Evolutionary conservation across 2,329 filamentous ascomycete genomes (phyloP), one percentile per base, ranked within the genome.

Genomic region (Hymenoscyphus infarciens): DNA sequence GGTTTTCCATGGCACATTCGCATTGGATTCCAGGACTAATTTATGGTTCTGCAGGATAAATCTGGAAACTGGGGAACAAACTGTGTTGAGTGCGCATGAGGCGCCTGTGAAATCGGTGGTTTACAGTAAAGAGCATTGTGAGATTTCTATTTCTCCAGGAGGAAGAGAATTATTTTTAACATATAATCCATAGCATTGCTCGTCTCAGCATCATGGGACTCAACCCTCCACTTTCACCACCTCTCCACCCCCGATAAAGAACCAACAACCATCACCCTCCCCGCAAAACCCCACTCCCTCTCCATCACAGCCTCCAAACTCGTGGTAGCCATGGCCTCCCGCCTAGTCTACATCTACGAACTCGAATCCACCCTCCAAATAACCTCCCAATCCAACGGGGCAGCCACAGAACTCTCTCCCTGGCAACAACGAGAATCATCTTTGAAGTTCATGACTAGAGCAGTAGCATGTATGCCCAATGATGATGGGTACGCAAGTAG

Each of bases 341-440:
- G 95, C 61, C 86, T 93, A n/a, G 87, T 97, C 65, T 88, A 95
- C 79, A 97, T 99, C 75, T 98, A 97, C 82, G 91, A 97, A 73
- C 83, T 99, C 35, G 81, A 86, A 57, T 78, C 87, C 27, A 83
- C 97, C 45, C 73, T 82, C 1, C 78, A 85, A 5, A 78, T 88
- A 52, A 72, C 80, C 27, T 81, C 82, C 16, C 77, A 83, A 71
- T 75, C 80, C 19, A 75, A 80, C 8, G 75, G 77, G 16, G 67
- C 72, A 65, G 77, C 72, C 10, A 77, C 73, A 13, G 77, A 81
- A 22, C 78, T 92, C 60, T 84, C 90, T 73, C 93, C 94, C 0
- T 97, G 92, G 92, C 95, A 99, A 77, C 86, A 91, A 71, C 87
- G 95, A 64, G 95, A 99, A 76, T 96, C 91, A 59, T 96, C 90